Evolutionary conservation across 2,329 filamentous ascomycete genomes (phyloP), one percentile per base, ranked within the genome.

Genomic region (Cryoendolithus antarcticus): DNA sequence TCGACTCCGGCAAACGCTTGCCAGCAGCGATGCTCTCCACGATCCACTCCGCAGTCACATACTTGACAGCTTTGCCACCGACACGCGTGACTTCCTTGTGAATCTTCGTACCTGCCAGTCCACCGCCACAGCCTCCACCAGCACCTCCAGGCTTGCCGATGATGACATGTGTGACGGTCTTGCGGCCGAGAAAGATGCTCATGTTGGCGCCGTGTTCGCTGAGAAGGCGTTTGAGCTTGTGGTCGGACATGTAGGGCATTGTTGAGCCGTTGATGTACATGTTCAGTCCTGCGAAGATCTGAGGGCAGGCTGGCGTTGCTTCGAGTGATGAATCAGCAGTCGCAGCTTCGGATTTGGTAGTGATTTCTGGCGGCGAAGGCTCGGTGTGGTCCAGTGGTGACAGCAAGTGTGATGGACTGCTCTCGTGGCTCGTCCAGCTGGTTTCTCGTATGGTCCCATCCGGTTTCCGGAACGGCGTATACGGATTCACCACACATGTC

Each of bases 231-330:
- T 91, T 93, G 42, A 95, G 72, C 56, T 75, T 82, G 64, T 93
- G 83, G 59, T 95, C 88, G 9, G 84, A 93, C 45, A 94, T 73
- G 15, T 76, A 61, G 1, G 88, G 86, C 43, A 78, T 72, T 2
- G 86, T 93, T 48, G 82, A 88, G 44, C 86, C 86, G 60, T 94
- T 94, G 60, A 95, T 73, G 62, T 89, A 91, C 50, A 94, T 72
- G 37, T 75, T 78, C 12, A 86, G 69, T 10, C 77, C 75, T 33
- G 73, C 62, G 56, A 95, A 55, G 35, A 57, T 50, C 32, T 54
- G 53, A 4, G 53, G 50, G 21, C 34, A 9, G 15, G 21, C 27
- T n/a, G 24, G n/a, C 21, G 30, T 30, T 19, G 15, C 15, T 19
- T 19, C 15, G 15, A 19, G 15, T 19, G 15, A 19, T 19, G 15